phyloP scores from a whole-genome alignment of 192 early-diverging fungal genomes.

The Mortierella claussenii region DNA sequence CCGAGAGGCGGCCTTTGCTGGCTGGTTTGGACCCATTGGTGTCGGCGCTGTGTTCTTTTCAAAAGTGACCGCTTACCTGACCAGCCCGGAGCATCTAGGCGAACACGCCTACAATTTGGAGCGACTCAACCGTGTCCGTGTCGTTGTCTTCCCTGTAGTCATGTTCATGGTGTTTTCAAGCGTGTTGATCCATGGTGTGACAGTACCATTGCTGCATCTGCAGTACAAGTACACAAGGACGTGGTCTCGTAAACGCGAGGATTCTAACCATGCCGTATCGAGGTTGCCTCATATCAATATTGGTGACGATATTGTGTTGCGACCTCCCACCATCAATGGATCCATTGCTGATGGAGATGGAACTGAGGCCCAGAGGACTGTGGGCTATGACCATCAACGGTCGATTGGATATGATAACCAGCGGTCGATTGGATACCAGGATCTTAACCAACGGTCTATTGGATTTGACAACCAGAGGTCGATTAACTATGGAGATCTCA shows the following conservation, averaged over 20 bases:
- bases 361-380: conserved; percentile 27
- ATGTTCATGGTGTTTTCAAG: conserved; percentile 82
- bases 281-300: conserved; percentile 50
- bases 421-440: conserved; percentile 30
- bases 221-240: conserved; percentile 52
- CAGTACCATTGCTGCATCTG: conserved; percentile 79
- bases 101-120: conserved; percentile 11
- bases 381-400: conserved; percentile 41
- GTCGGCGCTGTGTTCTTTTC: conserved; percentile 68
- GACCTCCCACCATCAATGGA: conserved; percentile 43
- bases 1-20: conserved; percentile 83
- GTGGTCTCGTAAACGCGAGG: conserved; percentile 50
- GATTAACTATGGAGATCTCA: conserved; percentile 27
- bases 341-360: conserved; percentile 27
- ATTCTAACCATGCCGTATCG: conserved; percentile 43
- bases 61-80: conserved; percentile 49
- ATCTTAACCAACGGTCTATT: conserved; percentile 39
- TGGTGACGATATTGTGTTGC: conserved; percentile 50
- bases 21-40: conserved; percentile 94
- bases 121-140: conserved; percentile 13
- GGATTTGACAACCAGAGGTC: conserved; percentile 43
- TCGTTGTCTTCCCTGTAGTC: conserved; percentile 66
- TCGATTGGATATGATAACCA: conserved; percentile 43
- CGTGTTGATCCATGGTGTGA: conserved; percentile 85
- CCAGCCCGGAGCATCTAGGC: conserved; percentile 15